Conservation (phyloP, 768 basidiomycete species). For the Suillus tomentosus region DNA sequence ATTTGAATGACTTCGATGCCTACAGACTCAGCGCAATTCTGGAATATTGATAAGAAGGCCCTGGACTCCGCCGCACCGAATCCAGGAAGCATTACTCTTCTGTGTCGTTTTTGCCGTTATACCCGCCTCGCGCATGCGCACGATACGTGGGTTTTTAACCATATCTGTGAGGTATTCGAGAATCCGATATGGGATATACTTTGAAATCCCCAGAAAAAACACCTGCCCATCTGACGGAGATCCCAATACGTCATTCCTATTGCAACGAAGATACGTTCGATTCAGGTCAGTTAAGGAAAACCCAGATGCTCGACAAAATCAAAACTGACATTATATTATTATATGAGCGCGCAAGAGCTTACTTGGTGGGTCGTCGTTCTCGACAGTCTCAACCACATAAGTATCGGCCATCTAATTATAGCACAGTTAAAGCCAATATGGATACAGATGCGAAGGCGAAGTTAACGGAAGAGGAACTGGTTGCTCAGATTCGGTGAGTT, state of each 20-base stretch:
- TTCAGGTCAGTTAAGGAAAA: not conserved
- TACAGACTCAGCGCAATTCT: conserved; percentile 34
- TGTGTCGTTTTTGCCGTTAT: conserved; percentile 37
- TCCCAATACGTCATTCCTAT: conserved; percentile 14
- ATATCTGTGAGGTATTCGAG: conserved; percentile 39
- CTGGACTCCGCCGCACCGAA: conserved; percentile 55
- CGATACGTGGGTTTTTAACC: conserved; percentile 21
- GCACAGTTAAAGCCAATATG: conserved; percentile 32
- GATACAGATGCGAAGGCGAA: conserved; percentile 27
- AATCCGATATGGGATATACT: conserved; percentile 31
- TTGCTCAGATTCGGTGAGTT: conserved; percentile 23
- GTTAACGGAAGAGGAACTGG: conserved; percentile 19
- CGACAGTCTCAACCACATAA: not conserved
- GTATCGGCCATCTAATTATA: not conserved
- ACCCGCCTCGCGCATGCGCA: conserved; percentile 9
- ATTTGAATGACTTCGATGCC: not conserved
- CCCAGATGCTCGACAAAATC: not conserved
- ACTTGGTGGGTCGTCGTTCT: conserved; percentile 34
- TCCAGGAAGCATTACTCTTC: conserved; percentile 55
- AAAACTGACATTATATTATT: conserved; percentile 11
- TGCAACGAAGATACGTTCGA: not conserved
- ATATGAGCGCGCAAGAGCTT: conserved; percentile 24
- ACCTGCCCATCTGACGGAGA: conserved; percentile 21
- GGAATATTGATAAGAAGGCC: conserved; percentile 52
- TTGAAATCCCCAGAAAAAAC: conserved; percentile 33